phyloP scores from a whole-genome alignment of 192 early-diverging fungal genomes.

The Geosiphon pyriformis region DNA sequence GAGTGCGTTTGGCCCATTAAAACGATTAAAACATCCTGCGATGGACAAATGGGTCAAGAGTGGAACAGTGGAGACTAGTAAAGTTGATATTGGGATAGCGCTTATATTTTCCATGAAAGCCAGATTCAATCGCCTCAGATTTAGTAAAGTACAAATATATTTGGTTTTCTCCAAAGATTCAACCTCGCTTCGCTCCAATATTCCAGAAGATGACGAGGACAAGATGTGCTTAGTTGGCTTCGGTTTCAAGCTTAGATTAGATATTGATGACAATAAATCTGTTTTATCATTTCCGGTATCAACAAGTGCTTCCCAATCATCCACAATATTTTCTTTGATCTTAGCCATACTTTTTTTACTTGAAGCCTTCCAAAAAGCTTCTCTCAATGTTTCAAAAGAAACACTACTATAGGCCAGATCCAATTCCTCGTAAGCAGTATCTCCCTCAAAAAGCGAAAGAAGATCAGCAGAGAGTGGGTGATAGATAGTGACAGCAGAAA shows the following conservation, averaged over 20 bases:
- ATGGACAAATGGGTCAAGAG: slow-evolving; percentile 25
- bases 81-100: not conserved
- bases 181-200: not conserved
- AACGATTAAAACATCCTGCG: slow-evolving; percentile 18
- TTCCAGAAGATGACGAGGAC: not conserved
- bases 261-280: slow-evolving; percentile 3
- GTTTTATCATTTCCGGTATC: slow-evolving; percentile 10
- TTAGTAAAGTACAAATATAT: slow-evolving; percentile 3
- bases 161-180: not conserved
- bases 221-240: too few relatives aligned
- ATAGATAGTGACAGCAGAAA: slow-evolving; percentile 6
- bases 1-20: slow-evolving; percentile 9
- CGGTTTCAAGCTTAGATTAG: too few relatives aligned
- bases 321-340: slow-evolving; percentile 6
- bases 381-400: slow-evolving; percentile 9
- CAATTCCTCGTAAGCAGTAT: slow-evolving; percentile 18
- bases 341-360: not conserved
- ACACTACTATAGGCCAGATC: slow-evolving; percentile 14
- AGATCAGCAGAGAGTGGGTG: slow-evolving; percentile 15
- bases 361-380: slow-evolving; percentile 15
- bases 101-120: slow-evolving; percentile 8
- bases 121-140: slow-evolving; percentile 12
- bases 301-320: slow-evolving; percentile 12
- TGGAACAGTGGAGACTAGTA: slow-evolving; percentile 9
- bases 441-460: slow-evolving; percentile 5